Conservation (phyloP, 1,284 basidiomycete genomes). For the Vanrija sp. region DNA sequence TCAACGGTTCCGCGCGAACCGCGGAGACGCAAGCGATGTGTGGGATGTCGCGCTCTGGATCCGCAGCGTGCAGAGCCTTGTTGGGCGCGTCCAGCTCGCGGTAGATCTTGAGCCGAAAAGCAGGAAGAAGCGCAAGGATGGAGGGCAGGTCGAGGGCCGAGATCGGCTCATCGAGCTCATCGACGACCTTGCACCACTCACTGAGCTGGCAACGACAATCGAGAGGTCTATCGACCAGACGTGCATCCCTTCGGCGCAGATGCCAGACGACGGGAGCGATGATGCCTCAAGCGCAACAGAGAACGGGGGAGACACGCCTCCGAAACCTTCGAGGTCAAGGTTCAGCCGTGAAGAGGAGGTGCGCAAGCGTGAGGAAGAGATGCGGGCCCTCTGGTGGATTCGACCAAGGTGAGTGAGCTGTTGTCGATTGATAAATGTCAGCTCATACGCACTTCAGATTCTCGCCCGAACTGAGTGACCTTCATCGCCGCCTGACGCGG, state of each 20-base stretch:
- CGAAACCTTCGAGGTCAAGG: constrained; percentile 13
- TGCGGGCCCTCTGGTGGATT: constrained; percentile 57
- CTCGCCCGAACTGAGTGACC: constrained; percentile 56
- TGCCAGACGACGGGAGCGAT: constrained; percentile 17
- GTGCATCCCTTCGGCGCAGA: constrained; percentile 20
- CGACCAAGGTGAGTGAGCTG: constrained; percentile 60
- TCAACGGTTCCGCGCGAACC: constrained; percentile 69
- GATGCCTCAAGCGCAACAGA: constrained; percentile 20
- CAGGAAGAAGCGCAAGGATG: constrained; percentile 6
- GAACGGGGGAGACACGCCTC: constrained; percentile 12
- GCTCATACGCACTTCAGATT: constrained; percentile 55
- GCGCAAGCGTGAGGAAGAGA: constrained; percentile 27
- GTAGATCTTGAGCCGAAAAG: constrained; percentile 1
- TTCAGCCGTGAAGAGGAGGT: constrained; percentile 15
- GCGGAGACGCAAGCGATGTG: constrained; percentile 60
- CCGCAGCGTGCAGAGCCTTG: constrained; percentile 25
- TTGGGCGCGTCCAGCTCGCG: constrained; percentile 15
- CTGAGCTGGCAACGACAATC: constrained; percentile 60
- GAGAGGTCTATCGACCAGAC: constrained; percentile 55
- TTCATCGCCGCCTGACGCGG: constrained; percentile 52
- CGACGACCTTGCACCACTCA: constrained; percentile 57
- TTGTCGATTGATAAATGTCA: not conserved
- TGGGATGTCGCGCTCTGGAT: constrained; percentile 42
- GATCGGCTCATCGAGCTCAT: constrained; percentile 53
- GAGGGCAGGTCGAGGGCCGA: constrained; percentile 11